These are phyloP conservation scores for Atkinsonella texensis DNA, from an alignment of 2,329 filamentous ascomycete species.

Conservation along the genomic window DNA sequence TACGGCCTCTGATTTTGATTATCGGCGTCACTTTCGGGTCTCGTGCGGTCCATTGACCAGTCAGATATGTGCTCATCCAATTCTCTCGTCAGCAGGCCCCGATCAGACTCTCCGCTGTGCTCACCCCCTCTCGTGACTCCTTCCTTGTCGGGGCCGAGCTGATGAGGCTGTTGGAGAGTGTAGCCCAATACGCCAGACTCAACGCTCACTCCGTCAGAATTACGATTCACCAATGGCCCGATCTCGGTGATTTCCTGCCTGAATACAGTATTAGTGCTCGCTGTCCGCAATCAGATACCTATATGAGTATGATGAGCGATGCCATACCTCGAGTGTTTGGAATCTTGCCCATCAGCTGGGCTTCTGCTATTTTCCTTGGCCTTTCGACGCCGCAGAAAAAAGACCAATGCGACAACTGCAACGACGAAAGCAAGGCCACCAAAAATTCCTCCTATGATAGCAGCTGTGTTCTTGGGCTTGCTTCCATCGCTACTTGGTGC, in stretches of 20 bases:
- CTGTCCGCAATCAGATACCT: not conserved
- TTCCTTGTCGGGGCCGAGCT: slow-evolving; percentile 2
- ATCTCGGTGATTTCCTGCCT: slow-evolving; percentile 18
- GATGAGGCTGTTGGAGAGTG: not conserved
- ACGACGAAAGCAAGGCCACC: slow-evolving; percentile 36
- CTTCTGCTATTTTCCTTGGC: not conserved
- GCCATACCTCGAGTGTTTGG: slow-evolving; percentile 30
- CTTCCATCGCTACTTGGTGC: slow-evolving; percentile 18
- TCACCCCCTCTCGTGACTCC: slow-evolving; percentile 13
- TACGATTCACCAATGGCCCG: slow-evolving; percentile 6
- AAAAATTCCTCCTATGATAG: slow-evolving; percentile 42
- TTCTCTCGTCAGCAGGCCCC: slow-evolving; percentile 27
- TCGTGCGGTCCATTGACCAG: slow-evolving; percentile 26
- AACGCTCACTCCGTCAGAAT: slow-evolving; percentile 5
- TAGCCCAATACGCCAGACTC: not conserved
- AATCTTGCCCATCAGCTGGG: slow-evolving; percentile 13
- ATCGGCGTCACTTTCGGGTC: slow-evolving; percentile 16
- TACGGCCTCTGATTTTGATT: slow-evolving; percentile 11
- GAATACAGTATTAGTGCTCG: slow-evolving; percentile 10
- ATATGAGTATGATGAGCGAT: not conserved
- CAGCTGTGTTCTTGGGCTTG: slow-evolving; percentile 27
- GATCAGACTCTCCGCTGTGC: slow-evolving; percentile 20
- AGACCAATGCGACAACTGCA: slow-evolving; percentile 26
- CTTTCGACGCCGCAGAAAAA: slow-evolving; percentile 31
- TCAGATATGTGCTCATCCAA: slow-evolving; percentile 33